These are phyloP conservation scores for Bipolaris sorokiniana DNA, from an alignment of 2,329 filamentous ascomycete species.

Conservation along the genomic window DNA sequence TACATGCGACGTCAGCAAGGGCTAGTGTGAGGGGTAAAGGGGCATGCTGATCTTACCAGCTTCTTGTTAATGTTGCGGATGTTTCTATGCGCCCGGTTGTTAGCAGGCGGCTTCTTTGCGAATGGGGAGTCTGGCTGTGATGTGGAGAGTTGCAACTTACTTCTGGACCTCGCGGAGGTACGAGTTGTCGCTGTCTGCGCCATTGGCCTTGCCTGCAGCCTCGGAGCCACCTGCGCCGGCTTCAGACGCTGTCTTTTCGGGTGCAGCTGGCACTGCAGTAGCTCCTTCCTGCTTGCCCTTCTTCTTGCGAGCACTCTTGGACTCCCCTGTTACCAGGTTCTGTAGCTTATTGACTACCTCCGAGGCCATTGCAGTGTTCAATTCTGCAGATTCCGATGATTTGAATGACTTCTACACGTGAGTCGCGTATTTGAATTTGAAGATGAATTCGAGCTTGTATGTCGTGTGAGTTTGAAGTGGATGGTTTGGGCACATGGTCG, in stretches of 20 bases:
- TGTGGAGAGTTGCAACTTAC: slow-evolving; percentile 59
- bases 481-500: slow-evolving; percentile 19
- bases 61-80: slow-evolving; percentile 95
- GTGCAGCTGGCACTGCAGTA: slow-evolving; percentile 53
- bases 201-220: slow-evolving; percentile 55
- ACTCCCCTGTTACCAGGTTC: slow-evolving; percentile 62
- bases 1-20: slow-evolving; percentile 27
- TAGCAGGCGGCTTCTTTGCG: slow-evolving; percentile 20
- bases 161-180: slow-evolving; percentile 91
- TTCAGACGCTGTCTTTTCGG: slow-evolving; percentile 45
- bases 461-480: slow-evolving; percentile 18
- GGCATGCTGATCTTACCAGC: slow-evolving; percentile 67
- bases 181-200: slow-evolving; percentile 72
- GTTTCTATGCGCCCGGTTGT: slow-evolving; percentile 62
- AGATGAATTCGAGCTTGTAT: slow-evolving; percentile 9
- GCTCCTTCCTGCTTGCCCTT: slow-evolving; percentile 53
- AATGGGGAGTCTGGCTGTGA: slow-evolving; percentile 1
- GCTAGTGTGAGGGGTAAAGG: slow-evolving; percentile 3
- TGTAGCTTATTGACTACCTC: slow-evolving; percentile 68
- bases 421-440: slow-evolving; percentile 17
- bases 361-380: slow-evolving; percentile 52
- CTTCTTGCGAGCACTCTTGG: slow-evolving; percentile 61
- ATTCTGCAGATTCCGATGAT: slow-evolving; percentile 14
- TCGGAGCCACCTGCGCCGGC: slow-evolving; percentile 40
- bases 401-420: slow-evolving; percentile 23